Base-by-base conservation (phyloP, 2,329 filamentous ascomycete genomes). In the Leptographium radiaticola region DNA sequence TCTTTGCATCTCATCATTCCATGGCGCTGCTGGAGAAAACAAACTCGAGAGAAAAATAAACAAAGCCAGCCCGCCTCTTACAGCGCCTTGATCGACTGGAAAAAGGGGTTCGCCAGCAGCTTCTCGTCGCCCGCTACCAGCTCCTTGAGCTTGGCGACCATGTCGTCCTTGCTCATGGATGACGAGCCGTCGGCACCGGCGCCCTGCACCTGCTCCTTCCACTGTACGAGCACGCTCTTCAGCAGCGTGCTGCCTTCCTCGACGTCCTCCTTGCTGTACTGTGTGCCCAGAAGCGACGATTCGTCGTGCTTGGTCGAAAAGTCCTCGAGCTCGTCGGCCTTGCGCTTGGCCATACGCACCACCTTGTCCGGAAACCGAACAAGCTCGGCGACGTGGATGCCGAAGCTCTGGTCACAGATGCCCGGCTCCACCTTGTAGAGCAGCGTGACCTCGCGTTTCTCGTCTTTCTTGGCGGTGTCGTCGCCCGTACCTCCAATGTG, bases 271-370 rank as follows among this genome's bases (percentile, higher is more conserved):
- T 89, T 89, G 59, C 79, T 86, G 65, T 88, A 89, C 31, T 79
- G 71, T 45, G 77, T 68, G 9, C 75, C 72, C 8, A 75, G 68
- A 18, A 69, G 62, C 48, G 54, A 45, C 3, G 68, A 63, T 46
- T 76, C 75, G 57, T 87, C 83, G 62, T 87, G 82, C 70, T 89
- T 90, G 51, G 80, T 80, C 0, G 87, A 86, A 63, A 98, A 98
- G 67, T 98, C 93, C 67, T 98, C 93, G 39, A 98, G 76, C 74
- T 98, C 94, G 67, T 97, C 93, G 0, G 93, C 93, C 73, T 98
- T 98, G 62, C 93, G 81, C 71, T 95, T 95, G n/a, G 93, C 93
- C 94, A 98, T 98, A 59, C 89, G 89, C 57, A 98, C 87, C 16
- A 98, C 94, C 71, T 98, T 98, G 62, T 89, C 84, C 0, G 93